Base-by-base conservation (phyloP, 371 early-diverging fungal species). In the Apophysomyces elegans region DNA sequence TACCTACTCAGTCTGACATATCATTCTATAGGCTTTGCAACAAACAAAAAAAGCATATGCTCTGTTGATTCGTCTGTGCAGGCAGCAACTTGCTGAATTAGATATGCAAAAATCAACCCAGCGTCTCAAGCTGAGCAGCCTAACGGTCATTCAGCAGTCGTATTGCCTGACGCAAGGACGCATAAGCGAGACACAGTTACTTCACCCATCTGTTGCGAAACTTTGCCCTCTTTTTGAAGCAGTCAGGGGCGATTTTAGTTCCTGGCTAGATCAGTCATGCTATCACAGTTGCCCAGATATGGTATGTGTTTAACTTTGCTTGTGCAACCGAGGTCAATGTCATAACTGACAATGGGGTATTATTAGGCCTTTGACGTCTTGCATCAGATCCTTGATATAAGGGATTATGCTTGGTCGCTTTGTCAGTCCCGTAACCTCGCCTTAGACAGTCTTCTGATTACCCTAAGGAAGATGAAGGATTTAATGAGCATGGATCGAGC, bases 391-490 rank as follows among this genome's bases (percentile, higher is more conserved):
- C 72, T 91, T 16, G 90, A 88, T 64, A 72, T 81, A 45, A 79
- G 86, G 16, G 84, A 87, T 50, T 84, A 78, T 63, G 77, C 90
- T 44, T 88, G 90, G 90, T 64, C 72, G 11, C 67, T 78, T 26
- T 76, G 86, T 11, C 83, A 85, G 18, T 62, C 71, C 11, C 70
- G 71, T 26, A 78, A 68, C 1, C 76, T 89, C 46, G 82, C 83
- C 39, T 70, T 90, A 12, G 89, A 88, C 13, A 84, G 88, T 59
- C 69, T 89, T 16, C 71, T 85, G 69, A 84, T 87, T 32, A 69
- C 81, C 26, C 66, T 88, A 16, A 65, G 77, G 13, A 60, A 70
- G 4, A 72, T 76, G 43, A 69, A 71, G 8, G 72, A 70, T 7
- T 44, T 71, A 21, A 70, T 76, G 68, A 32, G 35, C 32, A 60